phyloP scores from a whole-genome alignment of 2,329 filamentous ascomycete genomes.

The Clarireedia paspali region DNA sequence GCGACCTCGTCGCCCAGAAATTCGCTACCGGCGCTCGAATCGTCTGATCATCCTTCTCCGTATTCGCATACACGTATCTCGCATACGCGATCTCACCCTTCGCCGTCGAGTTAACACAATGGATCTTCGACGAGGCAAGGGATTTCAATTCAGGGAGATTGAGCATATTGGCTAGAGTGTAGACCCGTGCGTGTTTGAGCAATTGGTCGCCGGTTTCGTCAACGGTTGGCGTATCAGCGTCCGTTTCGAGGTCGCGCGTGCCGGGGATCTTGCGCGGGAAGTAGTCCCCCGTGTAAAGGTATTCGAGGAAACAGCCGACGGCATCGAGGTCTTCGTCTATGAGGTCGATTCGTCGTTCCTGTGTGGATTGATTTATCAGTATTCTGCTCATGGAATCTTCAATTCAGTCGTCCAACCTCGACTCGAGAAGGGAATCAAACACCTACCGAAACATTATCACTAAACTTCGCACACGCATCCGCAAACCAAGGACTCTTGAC shows the following conservation, averaged over 20 bases:
- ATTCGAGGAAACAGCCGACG: conserved; percentile 74
- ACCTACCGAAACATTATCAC: conserved; percentile 51
- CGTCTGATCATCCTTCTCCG: conserved; percentile 56
- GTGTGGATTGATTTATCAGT: neutral
- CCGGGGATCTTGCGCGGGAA: conserved; percentile 63
- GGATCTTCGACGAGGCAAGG: conserved; percentile 82
- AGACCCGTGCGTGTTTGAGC: conserved; percentile 81
- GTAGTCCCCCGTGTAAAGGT: conserved; percentile 79
- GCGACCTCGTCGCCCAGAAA: conserved; percentile 78
- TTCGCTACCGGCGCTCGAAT: conserved; percentile 80
- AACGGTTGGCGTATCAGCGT: conserved; percentile 54
- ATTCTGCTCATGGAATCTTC: neutral
- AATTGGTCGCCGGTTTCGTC: conserved; percentile 78
- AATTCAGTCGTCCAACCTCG: no score
- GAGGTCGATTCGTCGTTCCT: conserved; percentile 63
- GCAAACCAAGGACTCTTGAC: conserved; percentile 67
- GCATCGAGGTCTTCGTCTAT: conserved; percentile 61
- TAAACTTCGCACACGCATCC: conserved; percentile 53
- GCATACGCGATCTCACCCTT: conserved; percentile 89
- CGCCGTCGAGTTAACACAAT: conserved; percentile 80
- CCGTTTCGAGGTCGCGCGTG: conserved; percentile 60
- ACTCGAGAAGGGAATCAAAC: neutral
- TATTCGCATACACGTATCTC: conserved; percentile 80
- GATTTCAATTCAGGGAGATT: conserved; percentile 60
- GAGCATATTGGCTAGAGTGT: conserved; percentile 80